A percentile compares a stretch with the other conserved stretches of the same genome.
Evolutionary conservation across 768 basidiomycete species (phyloP).

Genomic region (Thelephora aurantiotincta): DNA sequence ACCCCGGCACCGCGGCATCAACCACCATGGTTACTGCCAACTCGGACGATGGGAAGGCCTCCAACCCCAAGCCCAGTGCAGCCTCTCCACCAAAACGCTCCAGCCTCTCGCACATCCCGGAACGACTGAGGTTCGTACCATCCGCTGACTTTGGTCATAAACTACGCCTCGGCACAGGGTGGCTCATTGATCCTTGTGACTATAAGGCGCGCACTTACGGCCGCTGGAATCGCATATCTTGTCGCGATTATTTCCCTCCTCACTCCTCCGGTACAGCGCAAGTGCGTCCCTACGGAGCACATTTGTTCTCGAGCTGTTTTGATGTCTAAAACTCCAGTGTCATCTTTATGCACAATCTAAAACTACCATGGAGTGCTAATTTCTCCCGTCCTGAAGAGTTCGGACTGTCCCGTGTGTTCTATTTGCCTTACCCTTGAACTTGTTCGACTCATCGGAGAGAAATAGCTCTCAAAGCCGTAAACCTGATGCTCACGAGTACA

Average conservation of each 20-base stretch:
- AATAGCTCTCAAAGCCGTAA: slow-evolving; percentile 64
- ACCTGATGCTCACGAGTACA: slow-evolving; percentile 51
- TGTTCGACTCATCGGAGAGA: neutral
- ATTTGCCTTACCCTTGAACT: neutral
- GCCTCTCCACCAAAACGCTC: too few relatives aligned
- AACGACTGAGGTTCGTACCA: too few relatives aligned
- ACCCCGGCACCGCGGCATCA: too few relatives aligned
- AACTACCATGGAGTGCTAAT: slow-evolving; percentile 45
- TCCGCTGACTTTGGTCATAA: too few relatives aligned
- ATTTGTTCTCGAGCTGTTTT: slow-evolving; percentile 29
- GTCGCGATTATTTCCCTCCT: slow-evolving; percentile 35
- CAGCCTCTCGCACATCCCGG: too few relatives aligned
- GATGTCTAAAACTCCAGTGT: slow-evolving; percentile 18
- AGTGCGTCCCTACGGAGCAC: slow-evolving; percentile 8
- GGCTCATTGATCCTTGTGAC: too few relatives aligned
- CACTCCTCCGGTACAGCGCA: slow-evolving; percentile 18
- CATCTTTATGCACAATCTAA: slow-evolving; percentile 55
- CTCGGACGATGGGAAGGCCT: too few relatives aligned
- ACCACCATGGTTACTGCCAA: too few relatives aligned
- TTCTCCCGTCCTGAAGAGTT: slow-evolving; percentile 63
- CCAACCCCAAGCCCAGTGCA: too few relatives aligned
- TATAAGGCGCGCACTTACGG: too few relatives aligned
- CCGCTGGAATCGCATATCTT: slow-evolving; percentile 23
- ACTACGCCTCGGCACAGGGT: too few relatives aligned
- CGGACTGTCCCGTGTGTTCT: slow-evolving; percentile 60